Evolutionary conservation across 208 protist species (phyloP).

Genomic region (Wallacemonas collosoma): DNA sequence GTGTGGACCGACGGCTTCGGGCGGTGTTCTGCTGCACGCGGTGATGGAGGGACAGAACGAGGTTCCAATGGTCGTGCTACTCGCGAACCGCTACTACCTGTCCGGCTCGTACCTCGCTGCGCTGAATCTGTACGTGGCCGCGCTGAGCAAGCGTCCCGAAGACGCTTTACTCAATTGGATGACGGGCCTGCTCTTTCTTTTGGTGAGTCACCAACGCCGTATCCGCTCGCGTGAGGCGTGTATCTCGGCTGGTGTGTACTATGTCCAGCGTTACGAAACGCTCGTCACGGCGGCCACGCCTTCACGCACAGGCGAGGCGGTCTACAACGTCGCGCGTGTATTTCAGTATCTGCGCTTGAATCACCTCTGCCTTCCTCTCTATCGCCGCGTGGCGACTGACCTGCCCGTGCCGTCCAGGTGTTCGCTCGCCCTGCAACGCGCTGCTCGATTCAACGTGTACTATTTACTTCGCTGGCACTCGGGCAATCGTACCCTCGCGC

Average conservation of each 20-base stretch:
- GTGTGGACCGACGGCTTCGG: conserved; percentile 45
- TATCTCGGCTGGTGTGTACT: conserved; percentile 77
- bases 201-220: conserved; percentile 80
- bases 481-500: conserved; percentile 53
- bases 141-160: conserved; percentile 54
- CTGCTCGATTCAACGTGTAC: conserved; percentile 81
- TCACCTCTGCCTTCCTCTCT: conserved; percentile 75
- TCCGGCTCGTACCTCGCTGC: conserved; percentile 70
- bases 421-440: conserved; percentile 60
- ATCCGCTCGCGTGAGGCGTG: conserved; percentile 60
- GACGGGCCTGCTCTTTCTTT: conserved; percentile 69
- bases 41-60: conserved; percentile 50
- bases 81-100: conserved; percentile 80
- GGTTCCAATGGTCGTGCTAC: conserved; percentile 61
- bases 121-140: conserved; percentile 76
- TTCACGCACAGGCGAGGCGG: conserved; percentile 56
- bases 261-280: conserved; percentile 71
- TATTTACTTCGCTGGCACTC: conserved; percentile 73
- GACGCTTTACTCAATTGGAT: conserved; percentile 80
- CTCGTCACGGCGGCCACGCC: conserved; percentile 47
- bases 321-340: conserved; percentile 86
- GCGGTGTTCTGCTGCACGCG: conserved; percentile 48
- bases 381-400: conserved; percentile 72
- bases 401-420: conserved; percentile 68
- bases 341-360: conserved; percentile 74